Evolutionary conservation across 768 basidiomycete genomes (phyloP), one percentile per base, ranked within the genome.

Genomic region (Lactifluus echinatus): DNA sequence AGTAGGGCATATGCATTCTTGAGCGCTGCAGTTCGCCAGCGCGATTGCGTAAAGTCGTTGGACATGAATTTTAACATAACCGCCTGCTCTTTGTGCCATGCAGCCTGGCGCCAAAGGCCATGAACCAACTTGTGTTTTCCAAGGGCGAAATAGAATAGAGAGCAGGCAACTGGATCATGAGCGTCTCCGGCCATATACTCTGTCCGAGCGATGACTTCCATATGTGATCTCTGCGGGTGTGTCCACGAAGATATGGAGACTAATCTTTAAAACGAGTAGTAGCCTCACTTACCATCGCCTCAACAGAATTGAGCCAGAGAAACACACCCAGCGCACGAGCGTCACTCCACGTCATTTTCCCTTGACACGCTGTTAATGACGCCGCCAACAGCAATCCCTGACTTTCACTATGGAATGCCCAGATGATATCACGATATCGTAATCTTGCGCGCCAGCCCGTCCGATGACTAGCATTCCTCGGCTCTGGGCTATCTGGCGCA

Each of bases 1-100:
- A 99, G 69, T 42, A 99, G 72, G 0, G 92, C 90, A 71, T 85
- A 99, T 8, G 96, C 96, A 68, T 99, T 99, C 75, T 99, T 99
- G 56, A 90, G 72, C 2, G 96, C 96, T 0, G 93, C 94, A 8
- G 89, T 92, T 58, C 82, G 83, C 94, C 94, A 97, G 24, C 91
- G 79, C 0, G 83, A 74, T 55, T 85, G 74, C 2, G 78, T 76
- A 63, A 99, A 99, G 69, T 99, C 87, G 66, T 99, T 96, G 33
- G 81, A 75, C 8, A 99, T 70, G 70, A 99, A 97, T 66, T 89
- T 93, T 57, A 99, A 76, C 93, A 92, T 98, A 51, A 83, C 66
- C 5, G 76, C 65, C 64, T 96, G 93, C 63, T 98, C 96, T 63
- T 82, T 87, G 64, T 98, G 94, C 81, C 93, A 93, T 2, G 82